Conservation (phyloP, 352 stramenopile species). For the Phytophthora sp. region DNA sequence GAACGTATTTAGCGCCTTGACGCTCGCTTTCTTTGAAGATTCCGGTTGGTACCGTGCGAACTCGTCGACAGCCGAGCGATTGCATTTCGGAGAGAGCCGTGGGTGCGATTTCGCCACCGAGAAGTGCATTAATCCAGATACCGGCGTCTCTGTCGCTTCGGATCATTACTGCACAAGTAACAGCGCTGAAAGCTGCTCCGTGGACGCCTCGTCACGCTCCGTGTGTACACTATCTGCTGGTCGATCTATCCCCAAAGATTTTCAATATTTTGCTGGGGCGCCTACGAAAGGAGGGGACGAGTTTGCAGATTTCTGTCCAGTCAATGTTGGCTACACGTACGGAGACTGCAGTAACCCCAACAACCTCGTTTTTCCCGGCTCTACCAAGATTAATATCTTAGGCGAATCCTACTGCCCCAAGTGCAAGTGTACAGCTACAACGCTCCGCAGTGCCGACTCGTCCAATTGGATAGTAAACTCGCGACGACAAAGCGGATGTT, state of each 20-base stretch:
- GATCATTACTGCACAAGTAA: conserved; percentile 78
- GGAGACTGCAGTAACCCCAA: conserved; percentile 67
- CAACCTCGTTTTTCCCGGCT: conserved; percentile 56
- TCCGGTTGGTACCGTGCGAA: conserved; percentile 85
- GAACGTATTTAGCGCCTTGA: conserved; percentile 75
- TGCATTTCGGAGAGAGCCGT: conserved; percentile 71
- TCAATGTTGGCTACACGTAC: conserved; percentile 71
- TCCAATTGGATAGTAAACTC: conserved; percentile 60
- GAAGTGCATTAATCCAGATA: conserved; percentile 70
- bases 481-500: conserved; percentile 76
- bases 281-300: conserved; percentile 56
- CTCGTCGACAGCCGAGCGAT: conserved; percentile 45
- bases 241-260: conserved; percentile 48
- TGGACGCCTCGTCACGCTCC: conserved; percentile 72
- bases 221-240: conserved; percentile 63
- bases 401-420: conserved; percentile 78
- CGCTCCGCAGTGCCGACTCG: conserved; percentile 67
- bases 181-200: conserved; percentile 68
- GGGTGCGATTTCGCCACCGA: conserved; percentile 71
- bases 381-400: conserved; percentile 74
- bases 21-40: conserved; percentile 84
- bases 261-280: conserved; percentile 70
- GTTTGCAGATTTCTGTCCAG: conserved; percentile 80
- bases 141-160: conserved; percentile 41
- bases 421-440: conserved; percentile 76